Conservation (phyloP, 805 yeast genomes). For the Yamadazyma paraphyllophila region DNA sequence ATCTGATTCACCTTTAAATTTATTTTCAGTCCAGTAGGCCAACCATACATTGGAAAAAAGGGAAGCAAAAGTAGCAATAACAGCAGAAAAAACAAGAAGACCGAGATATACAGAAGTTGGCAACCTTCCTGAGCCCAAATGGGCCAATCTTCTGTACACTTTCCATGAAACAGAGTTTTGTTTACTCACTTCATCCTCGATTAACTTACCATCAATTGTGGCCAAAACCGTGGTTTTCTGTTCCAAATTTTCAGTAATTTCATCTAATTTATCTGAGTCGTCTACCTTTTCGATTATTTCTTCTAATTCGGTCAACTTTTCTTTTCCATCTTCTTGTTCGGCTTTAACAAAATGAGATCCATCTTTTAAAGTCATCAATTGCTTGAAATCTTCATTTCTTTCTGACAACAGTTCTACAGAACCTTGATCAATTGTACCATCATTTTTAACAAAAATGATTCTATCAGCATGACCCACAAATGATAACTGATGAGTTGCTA, state of each 20-base stretch:
- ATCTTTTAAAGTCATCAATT: conserved; percentile 22
- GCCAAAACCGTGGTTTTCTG: neutral
- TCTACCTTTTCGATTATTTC: conserved; percentile 1
- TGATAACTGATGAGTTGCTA: conserved; percentile 37
- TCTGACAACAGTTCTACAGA: conserved; percentile 22
- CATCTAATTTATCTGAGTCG: conserved; percentile 1
- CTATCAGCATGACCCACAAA: conserved; percentile 30
- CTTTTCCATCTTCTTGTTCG: neutral
- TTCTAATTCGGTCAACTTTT: neutral
- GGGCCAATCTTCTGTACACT: conserved; percentile 32
- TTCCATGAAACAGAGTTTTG: conserved; percentile 36
- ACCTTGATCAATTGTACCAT: conserved; percentile 29
- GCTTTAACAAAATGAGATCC: conserved; percentile 1
- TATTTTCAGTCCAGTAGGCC: conserved; percentile 70
- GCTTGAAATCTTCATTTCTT: conserved; percentile 23
- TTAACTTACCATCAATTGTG: conserved; percentile 25
- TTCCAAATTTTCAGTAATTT: neutral
- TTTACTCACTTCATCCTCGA: conserved; percentile 35
- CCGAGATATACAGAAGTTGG: neutral
- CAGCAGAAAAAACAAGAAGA: neutral
- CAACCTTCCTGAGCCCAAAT: conserved; percentile 32
- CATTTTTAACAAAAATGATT: conserved; percentile 22
- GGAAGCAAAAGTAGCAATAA: conserved; percentile 46
- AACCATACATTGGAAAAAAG: conserved; percentile 73
- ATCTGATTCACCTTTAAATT: conserved; percentile 44